Base-by-base conservation (phyloP, 257 asterid species). In the Nicotiana noctiflora region DNA sequence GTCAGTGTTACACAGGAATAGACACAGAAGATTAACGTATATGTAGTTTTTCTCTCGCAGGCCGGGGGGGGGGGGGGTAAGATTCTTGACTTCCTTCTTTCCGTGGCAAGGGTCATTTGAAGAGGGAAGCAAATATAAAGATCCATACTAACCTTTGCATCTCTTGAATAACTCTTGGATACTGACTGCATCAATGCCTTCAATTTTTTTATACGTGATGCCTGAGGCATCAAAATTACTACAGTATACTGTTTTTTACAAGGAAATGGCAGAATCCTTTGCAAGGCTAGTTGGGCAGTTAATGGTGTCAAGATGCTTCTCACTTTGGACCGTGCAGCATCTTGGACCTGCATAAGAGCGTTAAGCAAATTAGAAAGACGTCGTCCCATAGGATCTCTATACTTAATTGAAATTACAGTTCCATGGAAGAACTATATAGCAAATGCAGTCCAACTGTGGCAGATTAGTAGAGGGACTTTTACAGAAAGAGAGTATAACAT, bases 141-240 rank as follows among this genome's bases (percentile, higher is more conserved):
- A 27, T 19, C n/a, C 8, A 29, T 13, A 68, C 85, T 80, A 78
- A 94, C 98, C 98, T 94, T 91, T 80, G 92, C 91, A 81, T 94
- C 96, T 84, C 87, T 85, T 82, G 89, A 82, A 82, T 64, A 83
- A 60, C 59, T 76, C 44, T 67, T 77, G 29, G 87, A 81, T 60
- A 83, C 79, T 25, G 81, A 89, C 81, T 80, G 51, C 79, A 93
- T 23, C 82, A 92, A 84, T 46, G 91, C 88, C 86, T 84, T 88
- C 8, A 95, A 62, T 85, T 79, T 76, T 86, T 89, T 86, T 60
- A 90, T 82, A 75, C 81, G 83, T 83, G 98, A 86, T 80, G 93
- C 84, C 89, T 88, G 97, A 70, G 98, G 98, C 98, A 95, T 95
- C 61, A 95, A 88, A 83, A 95, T 91, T n/a, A 95, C 98, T 57